Percentiles rank a stretch among this genome's conserved stretches.
Evolutionary conservation across 1,284 basidiomycete genomes (phyloP).

Genomic region (Chiua sp.): DNA sequence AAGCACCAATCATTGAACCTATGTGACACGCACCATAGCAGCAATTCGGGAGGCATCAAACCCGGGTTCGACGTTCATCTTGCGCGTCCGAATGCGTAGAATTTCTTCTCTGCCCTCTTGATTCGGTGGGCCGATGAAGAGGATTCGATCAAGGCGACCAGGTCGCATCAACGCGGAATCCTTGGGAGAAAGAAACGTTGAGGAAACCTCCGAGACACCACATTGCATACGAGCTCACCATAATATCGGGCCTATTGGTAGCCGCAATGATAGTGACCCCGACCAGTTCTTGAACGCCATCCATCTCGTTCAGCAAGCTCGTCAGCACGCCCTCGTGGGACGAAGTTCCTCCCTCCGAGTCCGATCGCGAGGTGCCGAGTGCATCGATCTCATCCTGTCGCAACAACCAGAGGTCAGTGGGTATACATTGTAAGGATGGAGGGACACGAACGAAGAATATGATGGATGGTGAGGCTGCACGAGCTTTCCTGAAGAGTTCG

Average conservation of each 20-base stretch:
- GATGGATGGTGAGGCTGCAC: slow-evolving; percentile 93
- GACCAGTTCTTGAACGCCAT: slow-evolving; percentile 92
- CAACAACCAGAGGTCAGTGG: background rate
- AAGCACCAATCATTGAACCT: background rate
- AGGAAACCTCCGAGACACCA: background rate
- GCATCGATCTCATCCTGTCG: slow-evolving; percentile 96
- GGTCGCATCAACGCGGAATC: slow-evolving; percentile 96
- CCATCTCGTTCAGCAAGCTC: slow-evolving; percentile 97
- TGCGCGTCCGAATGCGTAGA: slow-evolving; percentile 73
- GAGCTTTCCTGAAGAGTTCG: slow-evolving; percentile 95
- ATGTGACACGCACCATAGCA: slow-evolving; percentile 56
- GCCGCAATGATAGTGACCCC: slow-evolving; percentile 96
- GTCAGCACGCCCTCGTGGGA: slow-evolving; percentile 92
- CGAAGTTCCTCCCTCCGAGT: slow-evolving; percentile 51
- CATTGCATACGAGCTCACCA: slow-evolving; percentile 58
- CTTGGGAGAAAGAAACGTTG: slow-evolving; percentile 45
- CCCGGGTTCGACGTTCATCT: slow-evolving; percentile 81
- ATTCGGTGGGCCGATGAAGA: slow-evolving; percentile 96
- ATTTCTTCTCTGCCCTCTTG: slow-evolving; percentile 82
- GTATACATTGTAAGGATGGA: background rate
- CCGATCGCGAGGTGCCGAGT: slow-evolving; percentile 79
- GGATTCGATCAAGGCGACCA: slow-evolving; percentile 92
- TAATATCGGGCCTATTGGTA: slow-evolving; percentile 93
- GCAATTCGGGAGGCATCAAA: slow-evolving; percentile 79
- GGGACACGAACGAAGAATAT: slow-evolving; percentile 85